Base-by-base conservation (phyloP, 495 filamentous ascomycete genomes). In the Daldinia caldariorum region DNA sequence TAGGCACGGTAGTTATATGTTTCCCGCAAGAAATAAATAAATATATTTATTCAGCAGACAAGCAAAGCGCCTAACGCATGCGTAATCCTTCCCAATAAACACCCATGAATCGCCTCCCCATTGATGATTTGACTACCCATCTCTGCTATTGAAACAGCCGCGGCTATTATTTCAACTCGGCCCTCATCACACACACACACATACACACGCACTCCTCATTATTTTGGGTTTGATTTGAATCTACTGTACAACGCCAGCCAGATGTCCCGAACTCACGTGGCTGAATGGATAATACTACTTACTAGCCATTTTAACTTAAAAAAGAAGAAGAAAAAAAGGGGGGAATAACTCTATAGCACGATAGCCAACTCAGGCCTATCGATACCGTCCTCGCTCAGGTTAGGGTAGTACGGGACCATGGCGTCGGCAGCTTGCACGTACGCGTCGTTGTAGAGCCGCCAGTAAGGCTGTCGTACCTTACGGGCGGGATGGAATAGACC, bases 401-500 rank as follows among this genome's bases (percentile, higher is more conserved):
- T 89, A 0, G 93, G 94, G 77, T 97, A 99, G 75, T 97, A 97
- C 8, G 96, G 96, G 29, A 99, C 90, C 87, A 99, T 94, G 12
- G 92, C 88, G 80, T 99, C 96, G 18, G 94, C 94, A 35, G 83
- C 87, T 71, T 96, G 93, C 58, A 97, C 95, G 78, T 98, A 98
- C n/a, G 92, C 91, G 78, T 97, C 92, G 73, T 99, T 99, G 80
- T 99, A 97, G 37, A 98, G 79, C 41, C 94, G 83, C 93, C 94
- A 98, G 79, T 97, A 98, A 29, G 96, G 94, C 60, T 85, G 87
- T 58, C 95, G 85, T 35, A 99, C 95, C 80, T 97, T 97, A 50
- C 96, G 87, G 6, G 95, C 95, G 0, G 95, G 93, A 74, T 98
- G 96, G 86, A 98, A 99, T 53, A 99, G 82, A 14, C 96, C 96